A percentile compares a stretch with the other conserved stretches of the same genome.
phyloP scores from a whole-genome alignment of 2,329 filamentous ascomycete species.

The Blastomyces silverae region DNA sequence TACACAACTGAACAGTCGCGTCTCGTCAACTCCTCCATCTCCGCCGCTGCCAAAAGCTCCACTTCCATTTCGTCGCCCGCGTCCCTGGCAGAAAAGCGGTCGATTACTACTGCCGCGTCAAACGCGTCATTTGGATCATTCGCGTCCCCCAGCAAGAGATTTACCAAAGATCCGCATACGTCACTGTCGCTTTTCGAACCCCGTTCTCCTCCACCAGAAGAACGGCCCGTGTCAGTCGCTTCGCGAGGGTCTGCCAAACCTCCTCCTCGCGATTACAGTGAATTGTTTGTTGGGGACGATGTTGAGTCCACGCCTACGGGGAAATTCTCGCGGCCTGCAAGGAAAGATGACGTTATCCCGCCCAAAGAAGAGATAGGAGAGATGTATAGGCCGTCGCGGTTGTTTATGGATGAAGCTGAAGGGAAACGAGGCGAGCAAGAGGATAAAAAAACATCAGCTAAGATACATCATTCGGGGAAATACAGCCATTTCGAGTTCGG shows the following conservation, averaged over 20 bases:
- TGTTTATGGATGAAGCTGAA: conserved; percentile 42
- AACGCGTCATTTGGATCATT: conserved; percentile 13
- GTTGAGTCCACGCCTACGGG: conserved; percentile 31
- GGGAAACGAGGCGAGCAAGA: conserved; percentile 50
- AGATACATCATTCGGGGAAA: conserved; percentile 64
- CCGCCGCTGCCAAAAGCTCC: conserved; percentile 28
- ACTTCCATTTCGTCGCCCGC: conserved; percentile 21
- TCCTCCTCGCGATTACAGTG: conserved; percentile 58
- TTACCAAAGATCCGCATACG: conserved; percentile 46
- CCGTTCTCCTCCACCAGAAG: conserved; percentile 51
- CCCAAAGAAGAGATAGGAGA: conserved; percentile 47
- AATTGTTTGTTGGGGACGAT: conserved; percentile 55
- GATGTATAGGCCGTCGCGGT: conserved; percentile 48
- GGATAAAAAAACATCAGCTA: conserved; percentile 32
- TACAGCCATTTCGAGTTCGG: conserved; percentile 81
- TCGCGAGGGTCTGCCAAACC: conserved; percentile 64
- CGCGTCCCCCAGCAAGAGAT: conserved; percentile 36
- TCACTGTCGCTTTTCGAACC: conserved; percentile 68
- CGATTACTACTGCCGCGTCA: conserved; percentile 6
- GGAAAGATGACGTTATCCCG: conserved; percentile 24
- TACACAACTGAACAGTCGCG: conserved; percentile 78
- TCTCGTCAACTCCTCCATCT: conserved; percentile 56
- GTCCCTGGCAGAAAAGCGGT: conserved; percentile 21
- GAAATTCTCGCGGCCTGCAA: not conserved
- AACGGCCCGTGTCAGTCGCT: conserved; percentile 51